These are phyloP conservation scores for Penicillium bovifimosum DNA, from an alignment of 495 filamentous ascomycete species.

Conservation along the genomic window DNA sequence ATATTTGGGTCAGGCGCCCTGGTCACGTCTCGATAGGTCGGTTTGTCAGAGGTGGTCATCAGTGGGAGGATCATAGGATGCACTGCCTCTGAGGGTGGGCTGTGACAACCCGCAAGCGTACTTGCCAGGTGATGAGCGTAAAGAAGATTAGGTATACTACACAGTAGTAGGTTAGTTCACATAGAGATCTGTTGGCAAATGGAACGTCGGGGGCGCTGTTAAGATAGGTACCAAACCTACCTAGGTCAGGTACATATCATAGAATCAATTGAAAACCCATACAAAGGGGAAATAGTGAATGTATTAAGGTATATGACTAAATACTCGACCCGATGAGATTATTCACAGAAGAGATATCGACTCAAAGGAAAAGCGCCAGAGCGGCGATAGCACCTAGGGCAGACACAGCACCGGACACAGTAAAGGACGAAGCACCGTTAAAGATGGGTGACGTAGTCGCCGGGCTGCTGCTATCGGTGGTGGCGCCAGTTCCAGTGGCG, in stretches of 20 bases:
- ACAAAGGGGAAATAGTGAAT: too few relatives aligned
- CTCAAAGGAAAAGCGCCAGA: slow-evolving; percentile 1
- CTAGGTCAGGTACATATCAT: too few relatives aligned
- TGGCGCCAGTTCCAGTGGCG: neutral
- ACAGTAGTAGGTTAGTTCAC: neutral
- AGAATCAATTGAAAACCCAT: slow-evolving; percentile 8
- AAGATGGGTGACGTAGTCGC: neutral
- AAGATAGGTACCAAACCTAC: too few relatives aligned
- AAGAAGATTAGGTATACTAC: neutral
- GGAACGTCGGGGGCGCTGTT: slow-evolving; percentile 7
- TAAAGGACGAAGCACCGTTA: slow-evolving; percentile 1
- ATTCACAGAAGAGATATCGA: neutral
- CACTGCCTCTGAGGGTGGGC: neutral
- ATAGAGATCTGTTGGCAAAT: neutral
- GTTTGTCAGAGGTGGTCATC: neutral
- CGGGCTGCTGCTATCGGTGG: neutral
- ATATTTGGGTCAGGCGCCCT: slow-evolving; percentile 7
- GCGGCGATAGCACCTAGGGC: neutral
- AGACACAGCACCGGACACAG: neutral
- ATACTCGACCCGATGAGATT: neutral
- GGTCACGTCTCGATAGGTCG: slow-evolving; percentile 4
- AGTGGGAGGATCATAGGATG: neutral
- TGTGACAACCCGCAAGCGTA: neutral
- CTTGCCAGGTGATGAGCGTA: neutral
- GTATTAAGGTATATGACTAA: neutral